Base-by-base conservation (phyloP, 306 rosid species). In the Prosopis cineraria region DNA sequence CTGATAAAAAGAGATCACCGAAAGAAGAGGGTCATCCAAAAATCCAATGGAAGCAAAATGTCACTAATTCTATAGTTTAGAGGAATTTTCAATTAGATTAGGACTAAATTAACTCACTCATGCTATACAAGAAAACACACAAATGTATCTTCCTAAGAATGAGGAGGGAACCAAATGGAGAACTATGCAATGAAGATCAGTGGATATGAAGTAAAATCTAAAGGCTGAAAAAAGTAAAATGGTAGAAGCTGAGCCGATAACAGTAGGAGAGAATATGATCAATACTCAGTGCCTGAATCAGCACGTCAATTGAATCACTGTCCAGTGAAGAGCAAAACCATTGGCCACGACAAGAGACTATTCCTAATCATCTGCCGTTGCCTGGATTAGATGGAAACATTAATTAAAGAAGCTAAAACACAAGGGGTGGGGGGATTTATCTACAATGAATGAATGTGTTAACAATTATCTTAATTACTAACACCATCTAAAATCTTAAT, bases 221-320 rank as follows among this genome's bases (percentile, higher is more conserved):
- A 22, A 25, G 37, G 41, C 29, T 16, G 19, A 4, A 10, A 1
- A 41, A 29, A 24, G 20, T 29, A 37, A 37, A 29, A 53, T 22
- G 25, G 62, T 40, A 27, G 65, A 79, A 80, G 81, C 60, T 73
- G 65, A 55, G 33, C 30, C 2, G 7, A 3, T 55, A 31, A 17
- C 4, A 17, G 31, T 3, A 55, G 63, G 14, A 53, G 29, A 52
- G 14, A 53, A 22, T 22, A 53, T 8, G 60, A 5, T 22, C 16
- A 53, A n/a, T n/a, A n/a, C n/a, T n/a, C n/a, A n/a, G 60, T 22
- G 22, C 60, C 60, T 53, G 30, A 30, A 53, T 53, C 59, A 53
- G 6, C 60, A 20, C 29, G n/a, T n/a, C n/a, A 20, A 9, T 0
- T 12, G 60, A 53, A 14, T 5, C 3, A 3, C 14, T 53, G 27